Evolutionary conservation across 768 basidiomycete genomes (phyloP).

Genomic region (Tylopilus plumbeoviolaceoides): DNA sequence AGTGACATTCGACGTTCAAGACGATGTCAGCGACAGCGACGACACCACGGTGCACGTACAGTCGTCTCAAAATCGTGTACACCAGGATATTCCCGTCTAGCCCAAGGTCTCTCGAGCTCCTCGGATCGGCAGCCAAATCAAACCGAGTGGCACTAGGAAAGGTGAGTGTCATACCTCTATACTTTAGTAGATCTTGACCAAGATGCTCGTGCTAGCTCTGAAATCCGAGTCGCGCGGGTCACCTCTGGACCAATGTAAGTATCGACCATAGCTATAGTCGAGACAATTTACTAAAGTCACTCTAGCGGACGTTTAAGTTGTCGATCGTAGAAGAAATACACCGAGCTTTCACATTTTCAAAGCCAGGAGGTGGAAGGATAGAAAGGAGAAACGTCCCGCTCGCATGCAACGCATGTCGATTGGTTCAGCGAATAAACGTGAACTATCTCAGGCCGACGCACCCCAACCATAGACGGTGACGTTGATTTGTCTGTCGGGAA

Average conservation of each 20-base stretch:
- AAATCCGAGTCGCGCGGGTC: too few species aligned
- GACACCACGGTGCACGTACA: constrained; percentile 10
- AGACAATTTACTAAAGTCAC: neutral
- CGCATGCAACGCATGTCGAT: constrained; percentile 19
- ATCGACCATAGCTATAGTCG: neutral
- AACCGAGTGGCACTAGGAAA: constrained; percentile 2
- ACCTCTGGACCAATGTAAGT: too few species aligned
- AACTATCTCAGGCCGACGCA: too few species aligned
- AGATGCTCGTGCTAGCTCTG: constrained; percentile 6
- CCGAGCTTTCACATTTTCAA: neutral
- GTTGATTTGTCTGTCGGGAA: constrained; percentile 13
- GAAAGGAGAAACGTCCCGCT: constrained; percentile 10
- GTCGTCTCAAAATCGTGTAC: constrained; percentile 3
- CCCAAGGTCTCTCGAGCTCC: neutral
- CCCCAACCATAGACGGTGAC: constrained; percentile 4
- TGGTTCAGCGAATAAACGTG: constrained; percentile 8
- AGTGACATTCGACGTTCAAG: constrained; percentile 14
- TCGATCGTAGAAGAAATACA: constrained; percentile 2
- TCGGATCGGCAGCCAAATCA: neutral
- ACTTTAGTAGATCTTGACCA: neutral
- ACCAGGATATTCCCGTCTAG: neutral
- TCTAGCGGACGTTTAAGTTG: constrained; percentile 12
- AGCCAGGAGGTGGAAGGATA: constrained; percentile 4
- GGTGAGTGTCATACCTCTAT: constrained; percentile 3
- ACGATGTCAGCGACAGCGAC: constrained; percentile 11